Base-by-base conservation (phyloP, 805 yeast species). In the Wickerhamiella alocasiicola region DNA sequence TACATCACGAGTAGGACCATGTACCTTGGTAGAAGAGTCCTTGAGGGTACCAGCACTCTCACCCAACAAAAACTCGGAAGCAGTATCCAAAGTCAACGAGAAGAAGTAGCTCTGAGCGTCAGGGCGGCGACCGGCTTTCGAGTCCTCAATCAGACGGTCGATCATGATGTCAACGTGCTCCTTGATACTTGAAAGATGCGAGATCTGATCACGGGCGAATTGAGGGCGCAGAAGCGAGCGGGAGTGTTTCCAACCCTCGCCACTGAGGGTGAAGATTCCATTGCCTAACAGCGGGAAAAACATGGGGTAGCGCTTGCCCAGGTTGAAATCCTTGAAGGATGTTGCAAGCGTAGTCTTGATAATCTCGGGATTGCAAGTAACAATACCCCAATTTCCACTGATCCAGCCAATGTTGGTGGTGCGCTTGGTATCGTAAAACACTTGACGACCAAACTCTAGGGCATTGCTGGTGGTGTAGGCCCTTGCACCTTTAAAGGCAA, bases 241-340 rank as follows among this genome's bases (percentile, higher is more conserved):
- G 21, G 55, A 49, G 45, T 55, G 59, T 39, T 49, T 50, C 60
- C 60, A 55, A 15, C 49, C 55, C n/a, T 50, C 50, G 19, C 59
- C 60, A 15, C 50, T 45, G 11, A 50, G 47, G 4, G 58, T 52
- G 43, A 55, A 55, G 18, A 55, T 52, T 6, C 59, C 60, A 17
- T 52, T 47, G 15, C 58, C 58, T 12, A 55, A 45, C 20, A 55
- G 35, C 2, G 50, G 46, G 28, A 31, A 40, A 39, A 51, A 46
- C 3, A 44, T 44, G 7, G 44, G 46, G 43, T 48, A 46, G 25
- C 60, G 51, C 38, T 44, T 35, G 13, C 60, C 60, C 1, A 55
- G 49, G 11, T 47, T 43, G 46, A 44, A 55, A 41, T 55, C 57
- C 31, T 49, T 48, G 47, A 52, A 55, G 9, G 43, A 34, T 6